Evolutionary conservation across 257 asterid species (phyloP).

Genomic region (Buddleja alternifolia): DNA sequence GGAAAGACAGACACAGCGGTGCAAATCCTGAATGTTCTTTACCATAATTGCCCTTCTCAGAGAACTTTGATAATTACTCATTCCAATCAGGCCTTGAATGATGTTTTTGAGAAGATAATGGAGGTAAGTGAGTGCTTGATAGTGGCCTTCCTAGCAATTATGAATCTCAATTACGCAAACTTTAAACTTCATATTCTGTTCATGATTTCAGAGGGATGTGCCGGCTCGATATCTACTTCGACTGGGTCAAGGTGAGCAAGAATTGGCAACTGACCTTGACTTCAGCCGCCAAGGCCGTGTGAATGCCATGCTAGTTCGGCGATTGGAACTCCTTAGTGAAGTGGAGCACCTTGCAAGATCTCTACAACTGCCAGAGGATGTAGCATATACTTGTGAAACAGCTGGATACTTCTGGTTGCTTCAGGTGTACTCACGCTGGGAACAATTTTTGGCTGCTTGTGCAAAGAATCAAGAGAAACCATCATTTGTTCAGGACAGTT

Average conservation of each 20-base stretch:
- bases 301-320: conserved; percentile 96
- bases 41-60: conserved; percentile 99
- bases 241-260: conserved; percentile 99
- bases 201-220: conserved; percentile 80
- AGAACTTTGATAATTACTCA: conserved; percentile 97
- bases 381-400: conserved; percentile 97
- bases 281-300: conserved; percentile 99
- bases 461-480: conserved; percentile 71
- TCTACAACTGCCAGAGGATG: conserved; percentile 93
- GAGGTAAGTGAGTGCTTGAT: conserved; percentile 52
- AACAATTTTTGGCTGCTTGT: conserved; percentile 80
- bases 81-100: conserved; percentile 97
- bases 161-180: conserved; percentile 10
- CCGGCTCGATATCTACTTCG: conserved; percentile 99
- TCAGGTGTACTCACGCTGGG: conserved; percentile 98
- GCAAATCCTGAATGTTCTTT: conserved; percentile 89
- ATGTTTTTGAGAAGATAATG: conserved; percentile 98
- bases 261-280: conserved; percentile 96
- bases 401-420: conserved; percentile 98
- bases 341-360: conserved; percentile 95
- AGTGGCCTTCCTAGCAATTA: background rate
- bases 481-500: conserved; percentile 71
- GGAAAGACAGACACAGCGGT: conserved; percentile 99
- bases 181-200: conserved; percentile 26
- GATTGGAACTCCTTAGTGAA: conserved; percentile 91